These are phyloP conservation scores for Leccinum cinnamomeum DNA, from an alignment of 1,284 basidiomycete genomes.

Conservation along the genomic window DNA sequence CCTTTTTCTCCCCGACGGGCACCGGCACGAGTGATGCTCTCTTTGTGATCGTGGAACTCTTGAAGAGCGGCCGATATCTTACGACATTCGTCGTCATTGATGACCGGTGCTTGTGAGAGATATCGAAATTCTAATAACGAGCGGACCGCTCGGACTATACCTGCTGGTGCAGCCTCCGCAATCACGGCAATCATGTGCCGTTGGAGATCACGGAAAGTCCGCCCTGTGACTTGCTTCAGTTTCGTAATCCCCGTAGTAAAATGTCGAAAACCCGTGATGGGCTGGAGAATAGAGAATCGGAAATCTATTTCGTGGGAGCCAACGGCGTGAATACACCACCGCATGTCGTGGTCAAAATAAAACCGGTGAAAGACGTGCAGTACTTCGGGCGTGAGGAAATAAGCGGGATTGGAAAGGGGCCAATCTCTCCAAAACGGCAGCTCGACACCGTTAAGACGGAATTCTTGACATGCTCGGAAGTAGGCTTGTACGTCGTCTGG, in stretches of 20 bases:
- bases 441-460: neutral
- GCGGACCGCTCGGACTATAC: neutral
- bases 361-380: neutral
- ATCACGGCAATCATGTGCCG: neutral
- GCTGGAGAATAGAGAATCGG: neutral
- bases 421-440: neutral
- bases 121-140: neutral
- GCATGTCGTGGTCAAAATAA: neutral
- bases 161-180: neutral
- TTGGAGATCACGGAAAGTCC: neutral
- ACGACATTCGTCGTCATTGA: neutral
- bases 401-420: neutral
- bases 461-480: neutral
- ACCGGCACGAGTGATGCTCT: neutral
- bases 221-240: neutral
- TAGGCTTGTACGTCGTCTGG: neutral
- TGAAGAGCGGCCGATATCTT: neutral
- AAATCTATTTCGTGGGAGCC: neutral
- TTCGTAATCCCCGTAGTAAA: neutral
- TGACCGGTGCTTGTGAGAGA: neutral
- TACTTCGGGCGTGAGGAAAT: neutral
- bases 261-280: neutral
- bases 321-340: neutral
- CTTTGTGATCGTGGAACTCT: neutral
- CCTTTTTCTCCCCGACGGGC: too few relatives aligned